Evolutionary conservation across 2,329 filamentous ascomycete genomes (phyloP), one percentile per base, ranked within the genome.

Genomic region (Aspergillus japonicus): DNA sequence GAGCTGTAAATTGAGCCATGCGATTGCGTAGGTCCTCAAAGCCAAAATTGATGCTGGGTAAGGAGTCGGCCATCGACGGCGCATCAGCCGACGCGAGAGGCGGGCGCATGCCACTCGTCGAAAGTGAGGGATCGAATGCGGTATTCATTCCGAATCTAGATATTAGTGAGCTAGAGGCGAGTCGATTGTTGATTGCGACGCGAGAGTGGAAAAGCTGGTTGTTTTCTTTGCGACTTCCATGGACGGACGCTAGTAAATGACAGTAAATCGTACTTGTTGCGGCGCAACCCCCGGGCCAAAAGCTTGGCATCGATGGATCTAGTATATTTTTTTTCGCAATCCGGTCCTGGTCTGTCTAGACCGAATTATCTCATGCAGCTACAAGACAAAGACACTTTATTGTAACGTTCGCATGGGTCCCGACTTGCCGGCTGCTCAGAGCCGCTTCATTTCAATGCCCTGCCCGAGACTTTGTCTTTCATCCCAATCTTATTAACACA

Each of bases 11-110:
- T 64, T 90, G 91, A 56, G 89, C 85, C 95, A 99, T 98, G 77
- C 92, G 90, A 71, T 94, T 92, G 77, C 94, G 93, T 72, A 99
- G 79, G 68, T 97, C 92, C 69, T 98, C 93, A 76, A 98, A 98
- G 60, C 92, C 92, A 75, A 99, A 98, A 77, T 96, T 92, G 76
- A 96, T 90, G 73, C 85, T 91, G 39, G 95, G 95, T 8, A 99
- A 86, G 50, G 82, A 82, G 71, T 87, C 85, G 33, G 84, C 85
- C 83, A 87, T 86, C 47, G 83, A 86, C 11, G 82, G 81, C 55
- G 79, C 82, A 67, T 82, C 81, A 52, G 83, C 80, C 14, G 75
- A 75, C 50, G 81, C 76, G 44, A 83, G 75, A 7, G 81, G 82
- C 51, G 81, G 81, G 68, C 83, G 78, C 75, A 82, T 78, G 54